Percentiles rank a stretch among this genome's conserved stretches.
These are phyloP conservation scores for Exsudoporus frostii DNA, from an alignment of 768 basidiomycete species.

Conservation along the genomic window DNA sequence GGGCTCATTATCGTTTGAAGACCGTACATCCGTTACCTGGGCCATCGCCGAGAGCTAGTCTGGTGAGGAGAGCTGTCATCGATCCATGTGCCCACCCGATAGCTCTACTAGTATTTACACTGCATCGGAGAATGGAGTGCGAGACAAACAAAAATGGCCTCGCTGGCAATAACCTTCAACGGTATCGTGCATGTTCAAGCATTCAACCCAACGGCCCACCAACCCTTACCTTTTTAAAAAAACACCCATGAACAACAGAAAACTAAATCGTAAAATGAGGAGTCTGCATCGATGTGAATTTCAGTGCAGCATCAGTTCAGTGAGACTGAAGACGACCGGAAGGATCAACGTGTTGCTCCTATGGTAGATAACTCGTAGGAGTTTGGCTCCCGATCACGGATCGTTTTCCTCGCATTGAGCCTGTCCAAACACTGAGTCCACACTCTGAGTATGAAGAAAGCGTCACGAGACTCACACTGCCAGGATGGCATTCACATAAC, in stretches of 20 bases:
- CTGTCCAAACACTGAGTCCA: not conserved
- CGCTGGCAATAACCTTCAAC: not conserved
- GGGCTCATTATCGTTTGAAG: too few relatives aligned
- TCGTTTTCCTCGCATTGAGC: constrained; percentile 10
- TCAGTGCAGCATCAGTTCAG: not conserved
- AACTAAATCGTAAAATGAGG: not conserved
- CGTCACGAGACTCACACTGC: constrained; percentile 6
- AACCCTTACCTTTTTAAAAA: too few relatives aligned
- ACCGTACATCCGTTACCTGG: too few relatives aligned
- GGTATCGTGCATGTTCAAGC: not conserved
- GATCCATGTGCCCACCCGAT: too few relatives aligned
- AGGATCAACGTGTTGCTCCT: not conserved
- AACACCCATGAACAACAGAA: too few relatives aligned
- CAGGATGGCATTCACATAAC: constrained; percentile 13
- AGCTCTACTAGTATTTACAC: too few relatives aligned
- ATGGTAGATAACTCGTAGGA: not conserved
- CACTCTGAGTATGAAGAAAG: not conserved
- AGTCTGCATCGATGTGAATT: not conserved
- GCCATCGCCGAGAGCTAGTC: too few relatives aligned
- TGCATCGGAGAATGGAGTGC: not conserved
- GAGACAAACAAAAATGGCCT: not conserved
- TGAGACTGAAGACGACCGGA: not conserved
- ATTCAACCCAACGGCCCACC: too few relatives aligned
- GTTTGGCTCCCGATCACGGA: constrained; percentile 2
- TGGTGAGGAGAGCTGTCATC: too few relatives aligned